Evolutionary conservation across 2,329 filamentous ascomycete genomes (phyloP).

Genomic region (Colletotrichum tabaci): DNA sequence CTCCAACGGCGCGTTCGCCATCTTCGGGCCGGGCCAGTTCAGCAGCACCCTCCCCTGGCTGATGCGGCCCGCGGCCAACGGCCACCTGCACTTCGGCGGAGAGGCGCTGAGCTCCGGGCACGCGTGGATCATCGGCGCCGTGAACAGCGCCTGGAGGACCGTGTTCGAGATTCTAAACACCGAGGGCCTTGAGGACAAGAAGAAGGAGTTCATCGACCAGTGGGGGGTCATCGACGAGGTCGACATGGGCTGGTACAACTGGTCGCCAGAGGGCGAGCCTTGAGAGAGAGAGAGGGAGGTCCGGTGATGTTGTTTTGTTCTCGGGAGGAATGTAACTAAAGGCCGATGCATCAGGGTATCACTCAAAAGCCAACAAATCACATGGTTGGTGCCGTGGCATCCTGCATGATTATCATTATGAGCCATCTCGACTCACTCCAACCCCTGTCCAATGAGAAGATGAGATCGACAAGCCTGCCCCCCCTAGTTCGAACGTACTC

Average conservation of each 20-base stretch:
- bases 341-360: neutral
- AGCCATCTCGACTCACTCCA: constrained; percentile 24
- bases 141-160: constrained; percentile 46
- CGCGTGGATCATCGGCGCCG: constrained; percentile 47
- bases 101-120: constrained; percentile 48
- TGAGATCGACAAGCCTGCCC: neutral
- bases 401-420: constrained; percentile 7
- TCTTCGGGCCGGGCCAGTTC: constrained; percentile 46
- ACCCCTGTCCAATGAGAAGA: neutral
- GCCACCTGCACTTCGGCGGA: constrained; percentile 47
- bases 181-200: constrained; percentile 44
- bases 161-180: constrained; percentile 44
- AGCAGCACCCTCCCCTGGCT: constrained; percentile 45
- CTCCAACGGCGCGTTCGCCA: constrained; percentile 46
- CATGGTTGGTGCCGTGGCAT: neutral
- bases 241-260: constrained; percentile 46
- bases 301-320: neutral
- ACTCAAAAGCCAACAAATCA: neutral
- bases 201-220: constrained; percentile 41
- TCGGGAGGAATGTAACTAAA: neutral
- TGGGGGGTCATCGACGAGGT: constrained; percentile 45
- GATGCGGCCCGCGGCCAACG: constrained; percentile 45
- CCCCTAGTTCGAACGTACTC: neutral
- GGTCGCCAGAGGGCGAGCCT: constrained; percentile 37
- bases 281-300: neutral